Percentiles rank a stretch among this genome's conserved stretches.
These are phyloP conservation scores for Cyberlindnera samutprakarnensis DNA, from an alignment of 805 yeast species.

Conservation along the genomic window DNA sequence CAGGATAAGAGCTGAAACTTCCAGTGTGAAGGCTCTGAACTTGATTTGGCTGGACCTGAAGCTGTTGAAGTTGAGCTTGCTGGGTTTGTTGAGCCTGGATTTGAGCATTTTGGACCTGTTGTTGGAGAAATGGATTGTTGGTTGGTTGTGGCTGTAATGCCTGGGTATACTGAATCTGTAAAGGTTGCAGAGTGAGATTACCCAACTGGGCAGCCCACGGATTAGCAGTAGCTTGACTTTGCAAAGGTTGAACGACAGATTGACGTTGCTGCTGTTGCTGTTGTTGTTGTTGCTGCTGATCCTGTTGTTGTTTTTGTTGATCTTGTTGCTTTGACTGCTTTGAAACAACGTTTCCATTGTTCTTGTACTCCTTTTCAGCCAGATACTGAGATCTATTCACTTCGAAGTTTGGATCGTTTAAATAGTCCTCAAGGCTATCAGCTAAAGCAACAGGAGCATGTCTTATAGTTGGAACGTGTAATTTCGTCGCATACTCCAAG, in stretches of 20 bases:
- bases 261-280: conserved; percentile 16
- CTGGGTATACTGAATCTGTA: conserved; percentile 12
- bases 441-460: conserved; percentile 96
- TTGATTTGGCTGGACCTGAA: conserved; percentile 14
- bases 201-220: conserved; percentile 15
- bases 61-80: conserved; percentile 9
- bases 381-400: conserved; percentile 69
- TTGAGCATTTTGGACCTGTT: conserved; percentile 10
- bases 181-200: conserved; percentile 8
- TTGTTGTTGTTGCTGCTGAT: neutral
- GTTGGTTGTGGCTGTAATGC: conserved; percentile 12
- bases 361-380: conserved; percentile 49
- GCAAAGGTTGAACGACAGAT: conserved; percentile 1
- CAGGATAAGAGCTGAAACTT: conserved; percentile 14
- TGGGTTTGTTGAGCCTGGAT: conserved; percentile 14
- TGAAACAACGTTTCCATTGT: conserved; percentile 5
- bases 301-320: conserved; percentile 18
- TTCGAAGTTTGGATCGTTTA: conserved; percentile 82
- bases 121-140: conserved; percentile 18
- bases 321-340: neutral
- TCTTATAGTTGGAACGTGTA: conserved; percentile 90
- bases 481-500: conserved; percentile 75
- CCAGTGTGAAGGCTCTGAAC: conserved; percentile 17
- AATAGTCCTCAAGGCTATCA: conserved; percentile 77
- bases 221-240: conserved; percentile 6